Evolutionary conservation across 1,139 yeast genomes (phyloP).

Genomic region (Candida sanyaensis): DNA sequence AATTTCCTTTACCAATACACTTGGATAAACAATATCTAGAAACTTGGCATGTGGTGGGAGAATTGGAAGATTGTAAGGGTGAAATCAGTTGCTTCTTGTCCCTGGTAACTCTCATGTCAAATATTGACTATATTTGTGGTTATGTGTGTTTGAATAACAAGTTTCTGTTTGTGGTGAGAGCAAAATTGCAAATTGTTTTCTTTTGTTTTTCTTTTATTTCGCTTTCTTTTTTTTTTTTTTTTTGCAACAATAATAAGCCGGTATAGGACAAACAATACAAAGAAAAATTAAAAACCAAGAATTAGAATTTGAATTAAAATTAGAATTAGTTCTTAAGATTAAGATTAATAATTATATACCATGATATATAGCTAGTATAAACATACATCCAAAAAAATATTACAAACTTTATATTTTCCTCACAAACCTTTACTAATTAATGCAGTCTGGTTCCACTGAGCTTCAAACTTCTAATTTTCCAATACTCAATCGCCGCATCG

Average conservation of each 20-base stretch:
- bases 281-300: neutral
- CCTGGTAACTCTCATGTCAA: neutral
- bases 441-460: slow-evolving; percentile 18
- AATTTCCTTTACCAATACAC: slow-evolving; percentile 81
- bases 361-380: neutral
- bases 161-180: neutral
- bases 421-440: neutral
- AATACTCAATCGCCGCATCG: slow-evolving; percentile 50
- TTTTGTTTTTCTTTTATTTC: too few relatives aligned
- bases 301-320: too few relatives aligned
- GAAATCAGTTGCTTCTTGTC: neutral
- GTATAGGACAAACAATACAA: neutral
- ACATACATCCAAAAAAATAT: neutral
- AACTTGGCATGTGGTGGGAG: neutral
- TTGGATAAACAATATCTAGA: slow-evolving; percentile 43
- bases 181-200: slow-evolving; percentile 2
- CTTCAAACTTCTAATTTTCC: slow-evolving; percentile 47
- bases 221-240: neutral
- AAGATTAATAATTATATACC: neutral
- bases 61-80: neutral
- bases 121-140: neutral
- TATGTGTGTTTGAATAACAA: neutral
- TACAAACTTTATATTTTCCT: too few relatives aligned
- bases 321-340: neutral
- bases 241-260: neutral